These are phyloP conservation scores for Cryptomeria japonica DNA, from an alignment of 75 land plant genomes.

Conservation along the genomic window DNA sequence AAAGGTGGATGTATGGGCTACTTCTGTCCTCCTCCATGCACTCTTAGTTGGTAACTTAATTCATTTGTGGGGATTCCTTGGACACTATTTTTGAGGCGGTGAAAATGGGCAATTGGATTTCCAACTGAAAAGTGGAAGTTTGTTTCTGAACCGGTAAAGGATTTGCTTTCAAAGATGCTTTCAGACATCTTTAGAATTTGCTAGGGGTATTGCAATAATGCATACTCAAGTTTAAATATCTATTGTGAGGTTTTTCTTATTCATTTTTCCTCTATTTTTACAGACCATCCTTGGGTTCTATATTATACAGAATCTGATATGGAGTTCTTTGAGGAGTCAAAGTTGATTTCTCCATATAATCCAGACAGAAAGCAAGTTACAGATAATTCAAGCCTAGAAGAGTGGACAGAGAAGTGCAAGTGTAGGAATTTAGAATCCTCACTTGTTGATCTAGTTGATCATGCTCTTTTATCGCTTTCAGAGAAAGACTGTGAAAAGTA, in stretches of 20 bases:
- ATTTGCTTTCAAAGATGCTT: too few species aligned
- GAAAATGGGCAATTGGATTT: too few species aligned
- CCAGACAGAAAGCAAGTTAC: not conserved
- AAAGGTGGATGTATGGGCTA: too few species aligned
- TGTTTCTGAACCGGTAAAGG: too few species aligned
- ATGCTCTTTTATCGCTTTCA: not conserved
- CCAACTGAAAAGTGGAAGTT: too few species aligned
- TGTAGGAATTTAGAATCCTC: not conserved
- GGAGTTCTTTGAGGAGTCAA: not conserved
- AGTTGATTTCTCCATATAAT: not conserved
- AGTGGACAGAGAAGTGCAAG: not conserved
- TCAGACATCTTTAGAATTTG: slow-evolving; percentile 35
- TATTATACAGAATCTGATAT: slow-evolving; percentile 49
- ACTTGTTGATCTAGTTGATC: not conserved
- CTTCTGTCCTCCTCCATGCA: too few species aligned
- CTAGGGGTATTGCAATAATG: slow-evolving; percentile 22
- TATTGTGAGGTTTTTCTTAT: not conserved
- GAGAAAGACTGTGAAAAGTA: not conserved
- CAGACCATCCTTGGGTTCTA: slow-evolving; percentile 80
- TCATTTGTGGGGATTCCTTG: too few species aligned
- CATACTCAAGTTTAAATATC: not conserved
- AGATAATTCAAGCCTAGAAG: not conserved
- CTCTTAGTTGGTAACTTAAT: too few species aligned
- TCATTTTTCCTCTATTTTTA: not conserved
- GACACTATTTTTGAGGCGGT: too few species aligned